Percentiles rank a stretch among this genome's conserved stretches.
Conservation (phyloP, 2,329 filamentous ascomycete genomes). For the Talaromyces funiculosus region DNA sequence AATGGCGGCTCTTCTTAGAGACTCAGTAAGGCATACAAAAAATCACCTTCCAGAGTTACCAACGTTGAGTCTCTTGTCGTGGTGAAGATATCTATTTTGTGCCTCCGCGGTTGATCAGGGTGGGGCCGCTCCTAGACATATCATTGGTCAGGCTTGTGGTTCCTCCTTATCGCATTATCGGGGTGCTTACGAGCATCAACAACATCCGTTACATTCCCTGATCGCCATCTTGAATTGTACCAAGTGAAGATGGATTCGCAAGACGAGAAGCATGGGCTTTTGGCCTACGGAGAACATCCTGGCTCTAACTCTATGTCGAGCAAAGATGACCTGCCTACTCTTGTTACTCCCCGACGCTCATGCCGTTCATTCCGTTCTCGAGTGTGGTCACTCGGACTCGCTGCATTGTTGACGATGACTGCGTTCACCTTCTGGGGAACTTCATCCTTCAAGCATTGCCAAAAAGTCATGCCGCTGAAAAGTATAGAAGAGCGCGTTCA, state of each 20-base stretch:
- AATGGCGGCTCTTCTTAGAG: background rate
- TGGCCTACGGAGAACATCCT: background rate
- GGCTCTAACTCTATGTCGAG: background rate
- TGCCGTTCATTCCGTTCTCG: conserved; percentile 1
- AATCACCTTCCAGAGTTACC: background rate
- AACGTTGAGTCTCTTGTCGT: background rate
- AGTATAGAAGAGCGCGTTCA: conserved; percentile 37
- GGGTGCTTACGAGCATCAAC: background rate
- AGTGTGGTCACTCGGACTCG: conserved; percentile 4
- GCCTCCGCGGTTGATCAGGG: background rate
- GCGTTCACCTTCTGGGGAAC: conserved; percentile 2
- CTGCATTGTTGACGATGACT: conserved; percentile 5
- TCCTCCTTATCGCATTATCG: background rate
- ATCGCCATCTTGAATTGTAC: background rate
- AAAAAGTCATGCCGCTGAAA: background rate
- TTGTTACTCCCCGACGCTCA: background rate
- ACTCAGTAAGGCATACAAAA: background rate
- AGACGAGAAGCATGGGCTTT: conserved; percentile 11
- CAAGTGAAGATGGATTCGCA: background rate
- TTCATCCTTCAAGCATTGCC: conserved; percentile 2
- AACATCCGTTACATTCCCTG: background rate
- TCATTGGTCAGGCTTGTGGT: background rate
- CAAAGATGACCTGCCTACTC: background rate
- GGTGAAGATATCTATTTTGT: background rate
- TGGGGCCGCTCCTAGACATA: background rate